phyloP scores from a whole-genome alignment of 192 early-diverging fungal genomes.

The Coemansia sp. region DNA sequence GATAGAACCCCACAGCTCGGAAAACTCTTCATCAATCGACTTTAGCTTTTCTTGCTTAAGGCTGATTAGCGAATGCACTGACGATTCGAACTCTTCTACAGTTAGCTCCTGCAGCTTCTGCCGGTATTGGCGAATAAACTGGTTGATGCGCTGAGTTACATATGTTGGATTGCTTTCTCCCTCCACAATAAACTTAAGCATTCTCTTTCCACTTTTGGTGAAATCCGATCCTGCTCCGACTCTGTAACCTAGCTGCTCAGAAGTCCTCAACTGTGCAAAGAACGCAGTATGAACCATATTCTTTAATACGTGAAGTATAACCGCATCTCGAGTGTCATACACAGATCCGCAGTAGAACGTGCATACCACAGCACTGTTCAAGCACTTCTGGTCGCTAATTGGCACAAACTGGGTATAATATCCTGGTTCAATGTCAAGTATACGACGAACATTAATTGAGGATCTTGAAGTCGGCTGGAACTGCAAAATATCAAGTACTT shows the following conservation, averaged over 20 bases:
- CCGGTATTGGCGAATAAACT: slow-evolving; percentile 68
- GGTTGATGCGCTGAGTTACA: slow-evolving; percentile 77
- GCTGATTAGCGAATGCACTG: slow-evolving; percentile 61
- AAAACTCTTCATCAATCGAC: slow-evolving; percentile 67
- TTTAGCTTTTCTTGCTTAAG: slow-evolving; percentile 70
- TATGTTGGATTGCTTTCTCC: slow-evolving; percentile 79
- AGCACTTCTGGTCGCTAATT: slow-evolving; percentile 65
- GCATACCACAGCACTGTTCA: slow-evolving; percentile 81
- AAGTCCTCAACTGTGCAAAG: slow-evolving; percentile 89
- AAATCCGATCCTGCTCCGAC: too few species aligned
- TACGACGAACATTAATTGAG: neutral
- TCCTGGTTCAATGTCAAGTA: slow-evolving; percentile 26
- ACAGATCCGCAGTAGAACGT: slow-evolving; percentile 75
- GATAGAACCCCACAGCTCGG: slow-evolving; percentile 66
- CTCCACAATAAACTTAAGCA: too few species aligned
- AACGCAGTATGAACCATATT: slow-evolving; percentile 77
- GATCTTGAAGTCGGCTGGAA: slow-evolving; percentile 56
- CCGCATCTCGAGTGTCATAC: slow-evolving; percentile 58
- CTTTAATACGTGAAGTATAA: slow-evolving; percentile 64
- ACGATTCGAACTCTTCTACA: slow-evolving; percentile 60
- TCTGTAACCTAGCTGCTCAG: slow-evolving; percentile 77
- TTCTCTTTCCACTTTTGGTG: too few species aligned
- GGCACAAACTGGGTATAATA: slow-evolving; percentile 14
- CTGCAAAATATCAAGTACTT: slow-evolving; percentile 58
- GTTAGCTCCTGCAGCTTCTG: slow-evolving; percentile 53